Evolutionary conservation across 2,329 filamentous ascomycete genomes (phyloP), one percentile per base, ranked within the genome.

Genomic region (Stagonosporopsis vannaccii): DNA sequence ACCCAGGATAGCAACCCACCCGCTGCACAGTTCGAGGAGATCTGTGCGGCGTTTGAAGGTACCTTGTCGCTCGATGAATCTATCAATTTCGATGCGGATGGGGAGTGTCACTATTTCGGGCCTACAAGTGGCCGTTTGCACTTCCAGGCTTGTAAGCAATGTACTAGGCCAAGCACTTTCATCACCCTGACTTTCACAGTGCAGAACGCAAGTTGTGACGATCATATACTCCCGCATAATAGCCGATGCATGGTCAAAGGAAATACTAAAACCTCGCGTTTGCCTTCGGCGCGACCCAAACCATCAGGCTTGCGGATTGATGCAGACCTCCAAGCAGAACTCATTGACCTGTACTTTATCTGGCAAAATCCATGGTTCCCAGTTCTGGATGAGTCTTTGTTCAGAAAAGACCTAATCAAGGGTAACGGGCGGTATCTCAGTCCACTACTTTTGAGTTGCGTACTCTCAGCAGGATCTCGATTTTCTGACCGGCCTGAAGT

Each of bases 351-450:
- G 1, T 78, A 75, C 46, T 78, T 78, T 40, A 58, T 61, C 11
- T 78, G 75, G 70, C 73, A 78, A 20, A 70, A 75, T 12, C 75
- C 75, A 0, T 77, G 75, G 73, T 63, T 60, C 15, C 73, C 75
- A n/a, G 55, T 76, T 0, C 66, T 77, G 0, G 69, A 78, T 28
- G 76, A 78, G 37, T 49, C 39, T 5, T 59, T 78, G 0, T 78
- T 77, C 49, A 67, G 75, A 15, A 55, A 75, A 5, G 71, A 69
- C 28, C n/a, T 39, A 30, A 58, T 17, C 11, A 26, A 41, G 12
- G 26, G 46, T 17, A 22, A 13, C 11, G 46, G 47, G 8, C 47
- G 47, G 8, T 50, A 50, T 26, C 26, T 25, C 30, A 41, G 47
- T 15, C 37, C 47, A 3, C 15, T 50, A 15, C 28, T 50, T 1